Evolutionary conservation across 2,329 filamentous ascomycete genomes (phyloP).

Genomic region (Monilinia laxa): DNA sequence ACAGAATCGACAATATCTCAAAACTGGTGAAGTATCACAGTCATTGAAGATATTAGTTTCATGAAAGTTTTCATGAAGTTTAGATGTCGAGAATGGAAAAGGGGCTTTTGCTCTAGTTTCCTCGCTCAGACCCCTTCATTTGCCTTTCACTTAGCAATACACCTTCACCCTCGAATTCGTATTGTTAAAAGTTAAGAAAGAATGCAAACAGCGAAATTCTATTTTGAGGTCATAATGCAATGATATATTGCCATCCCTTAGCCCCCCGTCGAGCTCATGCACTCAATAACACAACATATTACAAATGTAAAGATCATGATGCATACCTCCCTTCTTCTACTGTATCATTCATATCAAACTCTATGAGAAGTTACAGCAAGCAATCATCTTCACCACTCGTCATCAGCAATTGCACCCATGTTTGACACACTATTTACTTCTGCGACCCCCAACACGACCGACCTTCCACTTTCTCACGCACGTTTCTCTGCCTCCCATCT

Average conservation of each 20-base stretch:
- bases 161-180: background rate
- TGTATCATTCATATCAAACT: background rate
- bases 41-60: background rate
- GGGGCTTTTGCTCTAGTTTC: background rate
- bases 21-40: background rate
- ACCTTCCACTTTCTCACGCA: background rate
- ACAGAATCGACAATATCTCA: background rate
- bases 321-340: background rate
- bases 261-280: background rate
- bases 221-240: background rate
- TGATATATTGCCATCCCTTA: background rate
- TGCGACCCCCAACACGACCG: slow-evolving; percentile 17
- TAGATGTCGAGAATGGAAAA: background rate
- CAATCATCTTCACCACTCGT: background rate
- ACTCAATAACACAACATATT: background rate
- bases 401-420: slow-evolving; percentile 10
- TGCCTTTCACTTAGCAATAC: background rate
- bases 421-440: background rate
- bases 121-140: slow-evolving; percentile 21
- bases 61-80: background rate
- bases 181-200: background rate
- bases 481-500: background rate
- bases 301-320: slow-evolving; percentile 6
- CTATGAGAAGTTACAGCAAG: background rate
- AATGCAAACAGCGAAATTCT: slow-evolving; percentile 6